Evolutionary conservation across 371 early-diverging fungal genomes (phyloP).

Genomic region (Cokeromyces recurvatus): DNA sequence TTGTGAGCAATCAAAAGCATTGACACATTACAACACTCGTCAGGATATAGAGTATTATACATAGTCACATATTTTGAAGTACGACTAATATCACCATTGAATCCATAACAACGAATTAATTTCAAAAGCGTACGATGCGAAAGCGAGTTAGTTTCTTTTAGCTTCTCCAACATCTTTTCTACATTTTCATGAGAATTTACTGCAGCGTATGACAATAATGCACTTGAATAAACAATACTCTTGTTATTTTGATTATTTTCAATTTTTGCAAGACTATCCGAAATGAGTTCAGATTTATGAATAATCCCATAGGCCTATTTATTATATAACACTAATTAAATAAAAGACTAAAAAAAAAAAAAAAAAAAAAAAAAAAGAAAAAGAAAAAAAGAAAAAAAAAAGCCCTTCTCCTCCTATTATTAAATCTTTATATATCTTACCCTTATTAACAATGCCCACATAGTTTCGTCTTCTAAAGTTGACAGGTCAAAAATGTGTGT

Average conservation of each 20-base stretch:
- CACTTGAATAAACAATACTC: conserved; percentile 1
- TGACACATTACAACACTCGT: conserved; percentile 2
- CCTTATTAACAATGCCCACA: conserved; percentile 30
- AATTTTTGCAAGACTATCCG: neutral
- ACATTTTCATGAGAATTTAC: conserved; percentile 11
- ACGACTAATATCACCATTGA: conserved; percentile 15
- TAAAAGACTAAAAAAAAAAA: too few relatives aligned
- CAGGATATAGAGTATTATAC: conserved; percentile 13
- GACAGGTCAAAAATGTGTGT: conserved; percentile 12
- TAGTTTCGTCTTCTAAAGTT: conserved; percentile 13
- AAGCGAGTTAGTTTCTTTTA: conserved; percentile 6
- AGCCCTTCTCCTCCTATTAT: too few relatives aligned
- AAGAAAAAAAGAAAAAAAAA: neutral
- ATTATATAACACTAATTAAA: too few relatives aligned
- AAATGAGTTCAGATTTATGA: conserved; percentile 7
- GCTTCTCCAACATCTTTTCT: conserved; percentile 7
- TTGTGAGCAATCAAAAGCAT: conserved; percentile 26
- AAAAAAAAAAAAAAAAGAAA: too few relatives aligned
- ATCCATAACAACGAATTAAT: conserved; percentile 24
- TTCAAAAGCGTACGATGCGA: conserved; percentile 5
- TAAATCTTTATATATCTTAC: too few relatives aligned
- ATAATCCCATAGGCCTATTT: conserved; percentile 27
- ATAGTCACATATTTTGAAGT: conserved; percentile 10
- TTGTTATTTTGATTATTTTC: neutral
- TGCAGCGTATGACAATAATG: conserved; percentile 18